Evolutionary conservation across 192 early-diverging fungal genomes (phyloP), one percentile per base, ranked within the genome.

Genomic region (Mycoemilia scoparia): DNA sequence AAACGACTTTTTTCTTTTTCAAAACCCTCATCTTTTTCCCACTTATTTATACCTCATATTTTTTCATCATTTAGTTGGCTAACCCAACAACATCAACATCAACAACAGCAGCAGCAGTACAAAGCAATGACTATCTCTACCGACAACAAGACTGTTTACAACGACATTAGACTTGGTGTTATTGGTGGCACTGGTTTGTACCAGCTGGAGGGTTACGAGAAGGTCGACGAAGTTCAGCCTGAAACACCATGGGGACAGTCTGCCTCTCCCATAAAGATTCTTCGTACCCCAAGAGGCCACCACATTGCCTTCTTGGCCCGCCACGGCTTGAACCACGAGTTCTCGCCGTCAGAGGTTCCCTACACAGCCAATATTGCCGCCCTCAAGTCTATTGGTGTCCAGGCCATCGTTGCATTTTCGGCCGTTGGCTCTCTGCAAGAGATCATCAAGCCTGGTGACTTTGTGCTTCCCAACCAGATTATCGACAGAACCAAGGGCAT

Each of bases 401-500:
- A 87, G 51, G 83, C 69, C 21, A 88, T 99, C 34, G 49, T 99
- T 27, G 91, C 89, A 24, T 96, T 88, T 47, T 95, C 90, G 14
- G 91, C 91, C 12, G 95, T 99, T 32, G 95, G 91, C 3, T 89
- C 85, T 0, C 69, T 99, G 32, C 74, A 77, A 33, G 84, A 93
- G 50, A 90, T 95, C 39, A 89, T 98, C 51, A 64, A 60, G 16
- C 90, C 88, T 1, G 64, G 85, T 25, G 84, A 99, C 61, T 99
- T 99, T 70, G 82, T 93, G 34, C 52, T 99, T 29, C 81, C 87
- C 16, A 69, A 73, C 34, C 95, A 99, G 55, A 66, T 99, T 58
- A 81, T 96, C 49, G 95, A 99, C 63, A 78, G 95, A 41, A 99
- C 95, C 32, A 92, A 93, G 67, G 95, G 90, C 27, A 77, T 89